Evolutionary conservation across 768 basidiomycete genomes (phyloP), one percentile per base, ranked within the genome.

Genomic region (Cytidiella melzeri): DNA sequence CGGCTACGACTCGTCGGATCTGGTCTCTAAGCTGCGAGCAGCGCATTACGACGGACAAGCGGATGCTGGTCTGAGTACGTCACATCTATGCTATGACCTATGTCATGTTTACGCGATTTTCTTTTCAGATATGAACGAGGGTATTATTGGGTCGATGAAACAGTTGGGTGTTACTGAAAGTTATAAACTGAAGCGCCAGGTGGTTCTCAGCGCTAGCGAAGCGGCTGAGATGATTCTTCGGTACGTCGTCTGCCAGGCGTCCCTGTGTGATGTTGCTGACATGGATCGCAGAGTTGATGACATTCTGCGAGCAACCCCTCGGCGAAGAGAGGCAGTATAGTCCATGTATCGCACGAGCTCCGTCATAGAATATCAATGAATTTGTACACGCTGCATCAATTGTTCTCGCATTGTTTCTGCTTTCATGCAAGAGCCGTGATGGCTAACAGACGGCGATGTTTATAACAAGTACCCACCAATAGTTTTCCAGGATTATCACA

Each of bases 211-310:
- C 61, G 94, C 96, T 1, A 91, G 84, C 50, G 96, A 99, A 64
- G 96, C 94, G 15, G 87, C 92, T 1, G 96, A 98, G 74, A 98
- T 98, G 95, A 97, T 99, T 57, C 79, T 99, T 55, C 80, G 95
- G 87, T 88, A 69, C 23, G 80, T 66, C 15, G 12, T 38, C 21
- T 34, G 9, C 12, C 39, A 7, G 53, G 9, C 3, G 7, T 4
- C 19, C 6, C 34, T 45, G 42, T 9, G 43, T 46, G 9, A 34
- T 4, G 37, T 43, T 45, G 23, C 41, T 47, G 34, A 55, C 44
- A 27, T 4, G 9, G 5, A 2, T 4, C 26, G 15, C 41, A 55
- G 54, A 27, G 54, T 55, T 27, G 54, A 55, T 41, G 54, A 55
- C 26, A 55, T 55, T 36, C 46, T 55, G 9, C 54, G 54, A 36